phyloP scores from a whole-genome alignment of 2,329 filamentous ascomycete species.

The Alternaria angustiovoidea region DNA sequence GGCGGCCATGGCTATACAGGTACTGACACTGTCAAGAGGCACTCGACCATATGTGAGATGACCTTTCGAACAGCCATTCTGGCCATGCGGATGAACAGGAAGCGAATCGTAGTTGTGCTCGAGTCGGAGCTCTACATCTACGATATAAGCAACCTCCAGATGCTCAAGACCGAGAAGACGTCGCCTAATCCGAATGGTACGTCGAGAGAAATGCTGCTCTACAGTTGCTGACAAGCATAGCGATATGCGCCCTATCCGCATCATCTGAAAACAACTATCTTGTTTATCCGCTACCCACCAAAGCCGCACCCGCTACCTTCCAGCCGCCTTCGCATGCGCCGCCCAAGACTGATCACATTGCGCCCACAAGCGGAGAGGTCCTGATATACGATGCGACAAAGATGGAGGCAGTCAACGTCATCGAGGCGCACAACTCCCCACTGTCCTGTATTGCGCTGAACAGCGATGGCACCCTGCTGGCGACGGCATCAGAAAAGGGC shows the following conservation, averaged over 20 bases:
- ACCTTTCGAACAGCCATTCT: constrained; percentile 97
- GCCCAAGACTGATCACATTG: constrained; percentile 75
- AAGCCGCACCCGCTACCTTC: constrained; percentile 61
- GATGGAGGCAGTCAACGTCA: constrained; percentile 91
- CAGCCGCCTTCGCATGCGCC: constrained; percentile 81
- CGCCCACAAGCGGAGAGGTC: constrained; percentile 89
- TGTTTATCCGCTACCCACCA: constrained; percentile 85
- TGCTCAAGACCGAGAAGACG: constrained; percentile 90
- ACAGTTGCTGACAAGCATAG: constrained; percentile 52
- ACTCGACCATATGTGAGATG: constrained; percentile 95
- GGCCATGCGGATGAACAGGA: constrained; percentile 91
- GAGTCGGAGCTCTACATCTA: constrained; percentile 98
- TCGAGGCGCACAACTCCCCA: constrained; percentile 92
- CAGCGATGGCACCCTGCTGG: constrained; percentile 87
- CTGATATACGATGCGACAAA: constrained; percentile 90
- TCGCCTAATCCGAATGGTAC: constrained; percentile 85
- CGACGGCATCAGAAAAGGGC: constrained; percentile 95
- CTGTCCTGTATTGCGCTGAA: constrained; percentile 91
- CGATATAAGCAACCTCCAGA: constrained; percentile 98
- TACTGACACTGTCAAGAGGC: constrained; percentile 57
- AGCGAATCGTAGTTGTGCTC: constrained; percentile 89
- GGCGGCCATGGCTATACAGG: background rate
- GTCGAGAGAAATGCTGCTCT: constrained; percentile 7
- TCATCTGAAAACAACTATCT: constrained; percentile 97
- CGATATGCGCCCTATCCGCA: constrained; percentile 90